phyloP scores from a whole-genome alignment of 2,329 filamentous ascomycete genomes.

The Calonectria fujianensis region DNA sequence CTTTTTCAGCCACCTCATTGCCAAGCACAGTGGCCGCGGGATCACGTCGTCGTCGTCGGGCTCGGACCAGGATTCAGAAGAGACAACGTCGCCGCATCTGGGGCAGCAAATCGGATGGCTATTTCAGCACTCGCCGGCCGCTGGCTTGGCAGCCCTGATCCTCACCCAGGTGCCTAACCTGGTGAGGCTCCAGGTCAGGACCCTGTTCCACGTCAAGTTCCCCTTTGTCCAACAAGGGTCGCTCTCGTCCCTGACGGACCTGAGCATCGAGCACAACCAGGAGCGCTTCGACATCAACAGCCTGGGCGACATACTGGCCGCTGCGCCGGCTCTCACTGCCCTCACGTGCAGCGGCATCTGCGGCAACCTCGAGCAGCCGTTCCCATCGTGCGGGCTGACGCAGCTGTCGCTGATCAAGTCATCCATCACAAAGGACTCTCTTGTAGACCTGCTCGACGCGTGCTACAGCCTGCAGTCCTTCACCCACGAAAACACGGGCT shows the following conservation, averaged over 20 bases:
- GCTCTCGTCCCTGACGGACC: neutral
- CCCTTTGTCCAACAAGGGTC: conserved; percentile 1
- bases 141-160: neutral
- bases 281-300: conserved; percentile 16
- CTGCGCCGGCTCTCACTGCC: neutral
- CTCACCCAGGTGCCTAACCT: conserved; percentile 14
- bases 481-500: conserved; percentile 6
- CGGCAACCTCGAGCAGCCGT: neutral
- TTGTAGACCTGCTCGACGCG: neutral
- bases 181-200: conserved; percentile 11
- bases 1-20: conserved; percentile 1
- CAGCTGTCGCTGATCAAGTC: neutral
- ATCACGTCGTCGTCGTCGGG: too few species aligned
- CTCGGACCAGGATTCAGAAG: neutral
- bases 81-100: neutral
- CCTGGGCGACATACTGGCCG: neutral
- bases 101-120: neutral
- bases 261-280: conserved; percentile 18
- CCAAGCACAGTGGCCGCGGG: neutral
- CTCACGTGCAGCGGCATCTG: conserved; percentile 3
- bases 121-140: neutral
- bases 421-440: conserved; percentile 11
- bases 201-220: conserved; percentile 10
- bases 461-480: conserved; percentile 8
- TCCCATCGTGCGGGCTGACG: neutral